Conservation (phyloP, 2,329 filamentous ascomycete species). For the Fusarium miscanthi region DNA sequence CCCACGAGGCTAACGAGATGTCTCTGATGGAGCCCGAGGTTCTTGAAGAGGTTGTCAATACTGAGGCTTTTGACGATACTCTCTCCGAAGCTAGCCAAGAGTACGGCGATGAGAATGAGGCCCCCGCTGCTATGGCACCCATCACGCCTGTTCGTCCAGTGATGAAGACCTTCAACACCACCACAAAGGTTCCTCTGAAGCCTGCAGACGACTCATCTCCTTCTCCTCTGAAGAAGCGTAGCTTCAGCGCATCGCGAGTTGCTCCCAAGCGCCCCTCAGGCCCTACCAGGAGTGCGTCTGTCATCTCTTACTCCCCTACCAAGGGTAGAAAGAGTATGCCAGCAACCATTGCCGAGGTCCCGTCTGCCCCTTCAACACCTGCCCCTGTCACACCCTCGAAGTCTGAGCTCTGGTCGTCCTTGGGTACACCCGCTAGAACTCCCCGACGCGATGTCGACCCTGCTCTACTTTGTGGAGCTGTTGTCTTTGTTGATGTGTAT, state of each 20-base stretch:
- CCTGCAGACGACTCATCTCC: constrained; percentile 69
- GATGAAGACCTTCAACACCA: constrained; percentile 71
- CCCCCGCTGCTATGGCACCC: constrained; percentile 62
- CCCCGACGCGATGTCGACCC: constrained; percentile 65
- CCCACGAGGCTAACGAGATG: constrained; percentile 69
- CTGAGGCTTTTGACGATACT: constrained; percentile 57
- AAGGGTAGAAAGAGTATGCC: constrained; percentile 54
- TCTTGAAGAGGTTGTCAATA: constrained; percentile 51
- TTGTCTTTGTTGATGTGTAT: constrained; percentile 86
- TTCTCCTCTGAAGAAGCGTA: constrained; percentile 60
- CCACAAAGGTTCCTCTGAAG: constrained; percentile 82
- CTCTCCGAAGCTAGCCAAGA: constrained; percentile 72
- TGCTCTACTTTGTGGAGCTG: constrained; percentile 72
- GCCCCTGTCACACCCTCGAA: constrained; percentile 57
- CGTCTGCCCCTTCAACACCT: constrained; percentile 48
- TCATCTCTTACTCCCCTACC: constrained; percentile 65
- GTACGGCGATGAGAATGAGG: constrained; percentile 74
- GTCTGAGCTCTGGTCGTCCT: constrained; percentile 63
- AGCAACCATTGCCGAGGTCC: constrained; percentile 28
- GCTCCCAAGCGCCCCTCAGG: constrained; percentile 56
- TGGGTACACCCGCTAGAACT: constrained; percentile 67
- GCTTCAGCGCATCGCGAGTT: constrained; percentile 62
- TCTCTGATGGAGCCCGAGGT: constrained; percentile 62
- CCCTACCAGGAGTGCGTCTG: constrained; percentile 61
- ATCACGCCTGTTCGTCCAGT: constrained; percentile 67